phyloP scores from a whole-genome alignment of 805 yeast genomes.

The Wickerhamomyces tratensis region DNA sequence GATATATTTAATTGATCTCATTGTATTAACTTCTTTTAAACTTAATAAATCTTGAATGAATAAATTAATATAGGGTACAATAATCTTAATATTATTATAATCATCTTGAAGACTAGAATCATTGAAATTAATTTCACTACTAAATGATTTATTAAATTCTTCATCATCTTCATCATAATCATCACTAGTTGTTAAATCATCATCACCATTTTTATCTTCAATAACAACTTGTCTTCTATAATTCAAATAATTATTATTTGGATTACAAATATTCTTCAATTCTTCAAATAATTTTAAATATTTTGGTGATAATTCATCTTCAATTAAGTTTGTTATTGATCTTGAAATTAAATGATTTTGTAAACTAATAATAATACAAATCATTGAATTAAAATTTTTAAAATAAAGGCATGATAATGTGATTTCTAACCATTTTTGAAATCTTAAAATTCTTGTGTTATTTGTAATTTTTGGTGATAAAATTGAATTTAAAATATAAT shows the following conservation, averaged over 20 bases:
- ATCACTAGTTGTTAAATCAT: constrained; percentile 7
- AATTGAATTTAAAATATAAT: constrained; percentile 62
- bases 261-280: constrained; percentile 60
- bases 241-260: constrained; percentile 61
- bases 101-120: too few relatives aligned
- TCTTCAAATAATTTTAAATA: constrained; percentile 55
- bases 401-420: constrained; percentile 65
- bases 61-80: constrained; percentile 68
- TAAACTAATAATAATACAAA: constrained; percentile 67
- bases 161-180: constrained; percentile 16
- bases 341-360: constrained; percentile 67
- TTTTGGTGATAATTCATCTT: constrained; percentile 40
- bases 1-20: constrained; percentile 28
- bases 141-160: constrained; percentile 25
- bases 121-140: constrained; percentile 26
- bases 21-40: neutral
- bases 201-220: constrained; percentile 18
- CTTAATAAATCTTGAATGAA: constrained; percentile 56
- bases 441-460: constrained; percentile 41
- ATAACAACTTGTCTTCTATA: constrained; percentile 34
- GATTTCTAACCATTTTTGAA: constrained; percentile 66
- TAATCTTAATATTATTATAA: constrained; percentile 5
- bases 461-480: constrained; percentile 38
- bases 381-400: constrained; percentile 69
- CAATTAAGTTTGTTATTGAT: constrained; percentile 22